Conservation (phyloP, 345 rosid genomes). For the Salix udensis region DNA sequence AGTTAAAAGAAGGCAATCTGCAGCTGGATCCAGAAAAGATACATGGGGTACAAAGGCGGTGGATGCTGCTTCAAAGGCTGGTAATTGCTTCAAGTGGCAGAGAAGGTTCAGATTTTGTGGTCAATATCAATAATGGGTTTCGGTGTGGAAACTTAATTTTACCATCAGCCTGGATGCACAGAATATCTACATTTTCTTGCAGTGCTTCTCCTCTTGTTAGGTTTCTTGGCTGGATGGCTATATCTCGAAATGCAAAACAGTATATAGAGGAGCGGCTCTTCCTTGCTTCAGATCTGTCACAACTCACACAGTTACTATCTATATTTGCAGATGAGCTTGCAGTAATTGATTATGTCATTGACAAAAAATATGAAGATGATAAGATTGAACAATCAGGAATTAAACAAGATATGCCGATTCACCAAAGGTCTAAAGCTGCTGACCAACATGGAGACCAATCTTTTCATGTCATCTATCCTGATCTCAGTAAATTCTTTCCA, state of each 20-base stretch:
- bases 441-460: constrained; percentile 37
- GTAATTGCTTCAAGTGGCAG: constrained; percentile 64
- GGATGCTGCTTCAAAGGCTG: constrained; percentile 65
- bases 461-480: constrained; percentile 60
- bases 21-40: constrained; percentile 41
- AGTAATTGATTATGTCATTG: constrained; percentile 36
- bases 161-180: constrained; percentile 62
- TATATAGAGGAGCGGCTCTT: constrained; percentile 47
- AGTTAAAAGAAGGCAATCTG: constrained; percentile 43
- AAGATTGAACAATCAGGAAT: constrained; percentile 25
- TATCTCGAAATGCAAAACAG: constrained; percentile 61
- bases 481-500: constrained; percentile 61
- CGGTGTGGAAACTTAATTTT: constrained; percentile 57
- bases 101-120: constrained; percentile 44
- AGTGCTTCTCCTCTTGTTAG: constrained; percentile 63
- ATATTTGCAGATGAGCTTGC: constrained; percentile 74
- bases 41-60: constrained; percentile 48
- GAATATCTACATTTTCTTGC: constrained; percentile 53
- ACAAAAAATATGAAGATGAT: constrained; percentile 33
- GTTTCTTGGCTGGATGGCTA: constrained; percentile 89
- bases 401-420: constrained; percentile 17
- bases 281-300: constrained; percentile 63
- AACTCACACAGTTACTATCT: constrained; percentile 54
- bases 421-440: constrained; percentile 26
- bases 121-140: constrained; percentile 33